Evolutionary conservation across 2,329 filamentous ascomycete species (phyloP), one percentile per base, ranked within the genome.

Genomic region (Biscogniauxia sp.): DNA sequence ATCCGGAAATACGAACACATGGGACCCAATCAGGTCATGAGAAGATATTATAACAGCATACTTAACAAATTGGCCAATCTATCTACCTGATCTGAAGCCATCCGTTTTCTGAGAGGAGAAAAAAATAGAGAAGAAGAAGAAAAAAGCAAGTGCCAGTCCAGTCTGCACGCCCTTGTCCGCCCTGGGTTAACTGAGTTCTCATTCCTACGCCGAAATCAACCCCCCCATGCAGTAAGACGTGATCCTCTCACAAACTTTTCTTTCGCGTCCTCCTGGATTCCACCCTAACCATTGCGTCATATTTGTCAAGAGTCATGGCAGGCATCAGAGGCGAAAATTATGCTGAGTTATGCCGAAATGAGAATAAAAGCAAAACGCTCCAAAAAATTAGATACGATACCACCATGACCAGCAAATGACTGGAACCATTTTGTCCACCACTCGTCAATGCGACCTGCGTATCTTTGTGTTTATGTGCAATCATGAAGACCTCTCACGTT

Each of bases 1-100:
- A 58, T 19, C 41, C 9, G 53, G 20, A 58, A 20, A 49, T 49
- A 19, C 15, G n/a, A 19, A 20, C 20, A 32, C 7, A 11, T 2
- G 23, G 26, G 25, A 51, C 23, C 17, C 7, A 41, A 37, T 17
- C 6, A 60, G 3, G 20, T 2, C 56, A 53, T 55, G 20, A 26
- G 17, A 28, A 28, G 41, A 19, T 32, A 11, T n/a, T 28, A 51
- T 37, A 55, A 58, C 32, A 58, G 55, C 58, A 64, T 58, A 66
- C 64, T 63, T 61, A 61, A 67, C 65, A 66, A 64, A 65, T 68
- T 69, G 66, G 64, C 65, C 70, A 68, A 65, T 72, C 70, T 72
- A 72, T 72, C 69, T 72, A 71, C 66, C 60, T 55, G 52, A 65
- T 61, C 28, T 28, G 60, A 68, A 69, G 61, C 65, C 66, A 64